Evolutionary conservation across 2,329 filamentous ascomycete species (phyloP).

Genomic region (Paraphaeosphaeria minitans): DNA sequence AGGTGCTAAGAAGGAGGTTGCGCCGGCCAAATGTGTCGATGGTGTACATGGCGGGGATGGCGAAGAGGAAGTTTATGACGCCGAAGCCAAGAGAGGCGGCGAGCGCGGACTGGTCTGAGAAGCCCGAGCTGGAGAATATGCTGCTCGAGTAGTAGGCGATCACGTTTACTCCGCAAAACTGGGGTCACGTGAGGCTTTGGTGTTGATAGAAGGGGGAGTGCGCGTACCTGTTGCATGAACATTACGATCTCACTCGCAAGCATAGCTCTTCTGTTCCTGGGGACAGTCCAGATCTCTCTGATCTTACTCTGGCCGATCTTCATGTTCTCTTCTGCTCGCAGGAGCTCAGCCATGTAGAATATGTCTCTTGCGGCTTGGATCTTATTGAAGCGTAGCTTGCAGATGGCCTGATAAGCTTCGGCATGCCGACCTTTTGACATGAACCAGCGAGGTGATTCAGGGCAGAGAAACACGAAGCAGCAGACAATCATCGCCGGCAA

Average conservation of each 20-base stretch:
- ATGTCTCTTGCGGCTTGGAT: constrained; percentile 61
- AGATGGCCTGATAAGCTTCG: constrained; percentile 47
- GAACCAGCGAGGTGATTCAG: constrained; percentile 33
- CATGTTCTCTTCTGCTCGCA: constrained; percentile 43
- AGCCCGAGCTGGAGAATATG: constrained; percentile 64
- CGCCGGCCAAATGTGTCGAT: constrained; percentile 39
- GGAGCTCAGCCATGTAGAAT: constrained; percentile 53
- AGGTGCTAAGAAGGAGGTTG: constrained; percentile 32
- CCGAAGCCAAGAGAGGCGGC: constrained; percentile 37
- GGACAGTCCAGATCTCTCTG: constrained; percentile 34
- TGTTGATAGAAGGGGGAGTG: neutral
- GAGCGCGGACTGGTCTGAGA: constrained; percentile 27
- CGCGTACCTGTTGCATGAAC: constrained; percentile 38
- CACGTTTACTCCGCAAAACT: constrained; percentile 25
- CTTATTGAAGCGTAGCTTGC: constrained; percentile 58
- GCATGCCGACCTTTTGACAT: constrained; percentile 31
- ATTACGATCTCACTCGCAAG: constrained; percentile 39
- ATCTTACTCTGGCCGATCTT: constrained; percentile 38
- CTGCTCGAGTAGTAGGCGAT: constrained; percentile 48
- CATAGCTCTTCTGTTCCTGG: constrained; percentile 35
- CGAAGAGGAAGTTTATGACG: constrained; percentile 31
- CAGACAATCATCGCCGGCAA: constrained; percentile 33
- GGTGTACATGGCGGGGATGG: constrained; percentile 34
- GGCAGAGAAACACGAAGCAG: constrained; percentile 32
- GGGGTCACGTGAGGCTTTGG: neutral